Evolutionary conservation across 495 filamentous ascomycete genomes (phyloP), one percentile per base, ranked within the genome.

Genomic region (Aspergillus baeticus): DNA sequence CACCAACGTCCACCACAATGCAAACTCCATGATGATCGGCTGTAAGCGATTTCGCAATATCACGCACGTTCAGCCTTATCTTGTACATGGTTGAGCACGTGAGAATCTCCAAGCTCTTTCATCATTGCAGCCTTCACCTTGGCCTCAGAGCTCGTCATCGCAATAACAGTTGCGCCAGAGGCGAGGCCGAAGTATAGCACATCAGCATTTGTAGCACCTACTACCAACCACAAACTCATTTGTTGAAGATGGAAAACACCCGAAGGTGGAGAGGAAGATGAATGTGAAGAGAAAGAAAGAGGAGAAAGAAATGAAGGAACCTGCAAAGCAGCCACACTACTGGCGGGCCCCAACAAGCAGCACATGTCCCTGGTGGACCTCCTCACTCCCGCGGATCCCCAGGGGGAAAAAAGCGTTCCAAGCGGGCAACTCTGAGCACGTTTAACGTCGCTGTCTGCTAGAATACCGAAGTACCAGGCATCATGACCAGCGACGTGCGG

Each of bases 121-220:
- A 90, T 67, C 10, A 62, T 63, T 15, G 82, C 72, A 6, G 65
- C 81, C 72, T 91, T 91, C n/a, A 65, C 81, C 72, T 91, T 91
- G 14, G 71, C 70, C 0, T 77, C 75, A 2, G 78, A 81, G 7
- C 83, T 87, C 0, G 87, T 91, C 0, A 87, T 91, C 0, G 86
- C 80, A 55, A 92, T 90, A 34, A 90, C 85, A 1, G 57, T 79
- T 2, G 88, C 88, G 15, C 88, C 87, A 3, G 81, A 83, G 0
- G 87, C 84, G 61, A 88, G 86, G 21, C 88, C 87, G 59, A 91
- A 90, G 15, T 5, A 21, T 10, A 29, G 10, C 37, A 7, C 15
- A 13, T 35, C 8, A 46, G 35, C 38, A 26, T 20, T 10, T 8
- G 11, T 14, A 14, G 17, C 4, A 41, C 38, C 15, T n/a, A 18